Conservation (phyloP, 1,139 yeast genomes). For the Scheffersomyces cryptocercus region DNA sequence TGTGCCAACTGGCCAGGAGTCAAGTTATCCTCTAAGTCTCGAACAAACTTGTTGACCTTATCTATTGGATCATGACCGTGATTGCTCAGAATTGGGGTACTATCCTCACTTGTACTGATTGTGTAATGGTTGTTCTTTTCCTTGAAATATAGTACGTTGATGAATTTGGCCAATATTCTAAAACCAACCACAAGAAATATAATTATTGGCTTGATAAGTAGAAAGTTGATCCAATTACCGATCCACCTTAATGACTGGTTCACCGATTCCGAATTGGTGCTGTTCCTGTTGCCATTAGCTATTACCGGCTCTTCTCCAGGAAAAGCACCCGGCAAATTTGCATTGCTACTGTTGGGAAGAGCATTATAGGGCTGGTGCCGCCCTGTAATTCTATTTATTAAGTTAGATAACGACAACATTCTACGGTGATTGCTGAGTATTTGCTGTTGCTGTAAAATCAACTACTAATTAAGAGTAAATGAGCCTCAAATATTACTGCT, state of each 20-base stretch:
- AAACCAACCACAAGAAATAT: constrained; percentile 24
- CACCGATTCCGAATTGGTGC: constrained; percentile 6
- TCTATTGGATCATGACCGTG: constrained; percentile 31
- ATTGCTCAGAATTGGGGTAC: constrained; percentile 1
- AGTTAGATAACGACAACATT: too few species aligned
- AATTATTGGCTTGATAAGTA: constrained; percentile 33
- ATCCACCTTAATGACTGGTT: not conserved
- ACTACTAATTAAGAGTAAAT: too few species aligned
- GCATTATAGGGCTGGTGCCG: constrained; percentile 7
- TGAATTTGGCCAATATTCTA: constrained; percentile 24
- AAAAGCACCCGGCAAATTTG: constrained; percentile 12
- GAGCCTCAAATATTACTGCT: too few species aligned
- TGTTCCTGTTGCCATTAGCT: constrained; percentile 1
- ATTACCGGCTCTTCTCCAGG: constrained; percentile 8
- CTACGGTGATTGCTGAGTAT: too few species aligned
- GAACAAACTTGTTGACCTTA: constrained; percentile 34
- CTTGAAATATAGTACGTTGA: constrained; percentile 30
- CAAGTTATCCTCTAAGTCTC: constrained; percentile 38
- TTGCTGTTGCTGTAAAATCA: too few species aligned
- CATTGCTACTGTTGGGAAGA: constrained; percentile 4
- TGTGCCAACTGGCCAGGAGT: constrained; percentile 20
- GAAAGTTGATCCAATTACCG: constrained; percentile 16
- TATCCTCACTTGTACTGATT: constrained; percentile 3
- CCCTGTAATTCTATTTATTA: constrained; percentile 3
- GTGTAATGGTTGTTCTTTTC: constrained; percentile 11